Conservation (phyloP, 208 protist species). For the Giardia muris region DNA sequence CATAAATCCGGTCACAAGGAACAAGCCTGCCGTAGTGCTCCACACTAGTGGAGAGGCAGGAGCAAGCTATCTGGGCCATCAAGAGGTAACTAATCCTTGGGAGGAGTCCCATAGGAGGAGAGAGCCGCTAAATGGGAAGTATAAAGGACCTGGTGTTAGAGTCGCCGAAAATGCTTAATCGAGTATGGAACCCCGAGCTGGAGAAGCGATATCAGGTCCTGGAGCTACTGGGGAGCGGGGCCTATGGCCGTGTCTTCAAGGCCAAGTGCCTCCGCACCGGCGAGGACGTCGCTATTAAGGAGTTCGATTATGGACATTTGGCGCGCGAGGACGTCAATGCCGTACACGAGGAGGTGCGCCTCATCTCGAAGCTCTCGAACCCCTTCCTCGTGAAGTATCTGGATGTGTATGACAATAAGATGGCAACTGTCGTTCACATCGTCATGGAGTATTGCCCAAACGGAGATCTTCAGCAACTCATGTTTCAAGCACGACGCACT, state of each 20-base stretch:
- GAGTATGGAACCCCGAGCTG: too few species aligned
- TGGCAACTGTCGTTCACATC: neutral
- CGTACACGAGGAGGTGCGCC: constrained; percentile 57
- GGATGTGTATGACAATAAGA: neutral
- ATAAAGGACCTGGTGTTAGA: too few species aligned
- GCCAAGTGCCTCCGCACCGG: neutral
- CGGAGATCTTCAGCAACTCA: neutral
- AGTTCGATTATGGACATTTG: constrained; percentile 56
- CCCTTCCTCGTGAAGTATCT: neutral
- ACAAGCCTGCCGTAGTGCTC: too few species aligned
- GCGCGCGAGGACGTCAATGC: constrained; percentile 59
- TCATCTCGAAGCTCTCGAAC: neutral
- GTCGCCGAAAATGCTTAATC: too few species aligned
- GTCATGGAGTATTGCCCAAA: constrained; percentile 1
- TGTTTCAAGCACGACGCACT: neutral
- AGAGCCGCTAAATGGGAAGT: too few species aligned
- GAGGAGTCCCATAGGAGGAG: too few species aligned
- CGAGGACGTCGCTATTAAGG: constrained; percentile 35
- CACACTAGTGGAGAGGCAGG: too few species aligned
- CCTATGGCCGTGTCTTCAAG: constrained; percentile 8
- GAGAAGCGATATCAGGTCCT: neutral
- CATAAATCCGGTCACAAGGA: too few species aligned
- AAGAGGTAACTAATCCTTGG: too few species aligned
- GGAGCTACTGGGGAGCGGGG: neutral
- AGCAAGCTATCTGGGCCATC: too few species aligned